Conservation (phyloP, 495 filamentous ascomycete species). For the Talaromyces borbonicus region DNA sequence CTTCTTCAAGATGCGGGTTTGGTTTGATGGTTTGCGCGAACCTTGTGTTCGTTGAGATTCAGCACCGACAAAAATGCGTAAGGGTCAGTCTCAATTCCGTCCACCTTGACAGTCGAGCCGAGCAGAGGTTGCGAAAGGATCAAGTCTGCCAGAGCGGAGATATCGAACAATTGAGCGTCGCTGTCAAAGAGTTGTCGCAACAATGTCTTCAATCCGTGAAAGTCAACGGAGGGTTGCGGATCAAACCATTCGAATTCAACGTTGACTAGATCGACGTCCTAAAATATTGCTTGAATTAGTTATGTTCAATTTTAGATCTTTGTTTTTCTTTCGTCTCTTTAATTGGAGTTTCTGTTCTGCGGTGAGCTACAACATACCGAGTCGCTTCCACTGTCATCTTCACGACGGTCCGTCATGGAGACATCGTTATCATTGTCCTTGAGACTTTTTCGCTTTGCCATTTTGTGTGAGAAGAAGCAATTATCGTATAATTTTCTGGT, state of each 20-base stretch:
- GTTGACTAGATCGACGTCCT: slow-evolving; percentile 86
- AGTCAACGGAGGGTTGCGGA: slow-evolving; percentile 80
- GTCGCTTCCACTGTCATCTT: slow-evolving; percentile 29
- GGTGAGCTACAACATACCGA: slow-evolving; percentile 28
- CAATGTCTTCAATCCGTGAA: slow-evolving; percentile 87
- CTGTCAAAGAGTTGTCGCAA: slow-evolving; percentile 90
- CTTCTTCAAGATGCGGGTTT: not conserved
- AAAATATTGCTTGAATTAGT: slow-evolving; percentile 3
- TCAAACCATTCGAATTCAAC: slow-evolving; percentile 99
- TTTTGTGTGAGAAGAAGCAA: too few relatives aligned
- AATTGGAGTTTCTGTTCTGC: too few relatives aligned
- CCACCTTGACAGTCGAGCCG: slow-evolving; percentile 91
- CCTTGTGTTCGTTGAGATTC: slow-evolving; percentile 69
- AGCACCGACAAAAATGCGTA: slow-evolving; percentile 91
- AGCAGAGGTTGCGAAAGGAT: slow-evolving; percentile 82
- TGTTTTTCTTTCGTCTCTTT: not conserved
- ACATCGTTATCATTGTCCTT: slow-evolving; percentile 32
- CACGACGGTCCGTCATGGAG: slow-evolving; percentile 29
- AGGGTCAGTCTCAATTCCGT: slow-evolving; percentile 86
- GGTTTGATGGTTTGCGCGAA: slow-evolving; percentile 14
- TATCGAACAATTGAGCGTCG: slow-evolving; percentile 73
- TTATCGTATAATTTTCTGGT: too few relatives aligned
- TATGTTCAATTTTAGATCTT: not conserved
- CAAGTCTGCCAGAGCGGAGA: slow-evolving; percentile 76
- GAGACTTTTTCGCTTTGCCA: slow-evolving; percentile 43